A percentile compares a stretch with the other conserved stretches of the same genome.
Evolutionary conservation across 2,329 filamentous ascomycete species (phyloP).

Genomic region (Coniella vitis): DNA sequence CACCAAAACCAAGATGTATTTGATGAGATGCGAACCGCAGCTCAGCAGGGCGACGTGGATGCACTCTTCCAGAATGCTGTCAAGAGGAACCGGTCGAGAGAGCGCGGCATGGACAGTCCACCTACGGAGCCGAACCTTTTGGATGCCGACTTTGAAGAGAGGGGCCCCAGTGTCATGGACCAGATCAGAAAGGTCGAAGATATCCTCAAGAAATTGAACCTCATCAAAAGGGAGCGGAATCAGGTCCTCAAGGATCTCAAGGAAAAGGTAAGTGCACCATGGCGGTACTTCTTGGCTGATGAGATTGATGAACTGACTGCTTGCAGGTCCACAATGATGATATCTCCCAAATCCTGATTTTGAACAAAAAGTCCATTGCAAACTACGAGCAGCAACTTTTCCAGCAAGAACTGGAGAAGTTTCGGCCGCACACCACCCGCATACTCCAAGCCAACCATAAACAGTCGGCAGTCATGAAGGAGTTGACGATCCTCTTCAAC

Average conservation of each 20-base stretch:
- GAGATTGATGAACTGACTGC: constrained; percentile 20
- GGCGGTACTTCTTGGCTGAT: background rate
- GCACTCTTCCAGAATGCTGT: constrained; percentile 83
- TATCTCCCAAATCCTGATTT: constrained; percentile 91
- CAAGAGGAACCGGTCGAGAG: constrained; percentile 65
- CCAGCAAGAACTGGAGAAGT: constrained; percentile 95
- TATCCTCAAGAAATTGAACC: constrained; percentile 79
- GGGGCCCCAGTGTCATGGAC: constrained; percentile 71
- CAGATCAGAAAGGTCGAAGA: constrained; percentile 88
- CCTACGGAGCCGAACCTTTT: constrained; percentile 62
- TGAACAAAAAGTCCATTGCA: constrained; percentile 94
- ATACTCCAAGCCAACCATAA: constrained; percentile 93
- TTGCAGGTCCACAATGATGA: constrained; percentile 85
- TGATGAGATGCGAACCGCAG: constrained; percentile 88
- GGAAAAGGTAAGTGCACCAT: constrained; percentile 66
- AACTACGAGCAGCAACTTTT: constrained; percentile 91
- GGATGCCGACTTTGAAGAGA: constrained; percentile 87
- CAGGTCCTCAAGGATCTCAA: constrained; percentile 96
- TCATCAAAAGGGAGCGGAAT: constrained; percentile 84
- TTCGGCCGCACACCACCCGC: constrained; percentile 84
- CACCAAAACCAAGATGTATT: constrained; percentile 84
- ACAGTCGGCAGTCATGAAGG: constrained; percentile 89
- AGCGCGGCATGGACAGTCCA: constrained; percentile 55
- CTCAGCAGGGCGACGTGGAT: constrained; percentile 79
- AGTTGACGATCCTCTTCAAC: constrained; percentile 82